A percentile compares a stretch with the other conserved stretches of the same genome.
Conservation (phyloP, 2,329 filamentous ascomycete genomes). For the Paecilomyces sp. region DNA sequence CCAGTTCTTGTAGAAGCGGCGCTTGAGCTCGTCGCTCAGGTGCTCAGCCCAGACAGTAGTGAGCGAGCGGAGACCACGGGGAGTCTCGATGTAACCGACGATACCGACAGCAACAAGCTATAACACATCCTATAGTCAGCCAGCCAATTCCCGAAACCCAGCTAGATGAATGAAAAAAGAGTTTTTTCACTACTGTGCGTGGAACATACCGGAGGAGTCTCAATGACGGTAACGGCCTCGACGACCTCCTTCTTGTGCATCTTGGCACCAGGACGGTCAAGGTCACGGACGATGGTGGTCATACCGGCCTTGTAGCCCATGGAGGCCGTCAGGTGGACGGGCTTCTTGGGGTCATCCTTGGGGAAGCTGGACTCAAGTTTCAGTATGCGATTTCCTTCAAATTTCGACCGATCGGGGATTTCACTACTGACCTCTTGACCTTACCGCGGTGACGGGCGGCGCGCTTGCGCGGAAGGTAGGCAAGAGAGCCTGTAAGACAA, state of each 20-base stretch:
- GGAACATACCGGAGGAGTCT: slow-evolving; percentile 82
- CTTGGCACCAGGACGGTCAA: slow-evolving; percentile 98
- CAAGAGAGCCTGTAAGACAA: slow-evolving; percentile 56
- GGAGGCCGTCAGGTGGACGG: slow-evolving; percentile 93
- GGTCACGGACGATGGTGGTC: slow-evolving; percentile 98
- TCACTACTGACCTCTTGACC: slow-evolving; percentile 81
- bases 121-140: slow-evolving; percentile 21
- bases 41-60: slow-evolving; percentile 99
- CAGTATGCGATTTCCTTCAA: slow-evolving; percentile 16
- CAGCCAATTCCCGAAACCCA: neutral
- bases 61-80: slow-evolving; percentile 96
- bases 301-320: slow-evolving; percentile 99
- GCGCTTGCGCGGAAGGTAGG: slow-evolving; percentile 83
- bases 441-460: slow-evolving; percentile 91
- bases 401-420: neutral
- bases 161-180: slow-evolving; percentile 37
- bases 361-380: slow-evolving; percentile 65
- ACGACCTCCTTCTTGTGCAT: slow-evolving; percentile 98
- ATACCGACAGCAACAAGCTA: slow-evolving; percentile 99
- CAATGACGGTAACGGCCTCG: slow-evolving; percentile 79
- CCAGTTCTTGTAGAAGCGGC: slow-evolving; percentile 99
- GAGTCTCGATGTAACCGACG: slow-evolving; percentile 99
- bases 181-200: slow-evolving; percentile 43
- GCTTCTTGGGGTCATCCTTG: slow-evolving; percentile 99
- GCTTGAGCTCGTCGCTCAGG: slow-evolving; percentile 96